Conservation (phyloP, 495 filamentous ascomycete genomes). For the Chaetomium tenue region DNA sequence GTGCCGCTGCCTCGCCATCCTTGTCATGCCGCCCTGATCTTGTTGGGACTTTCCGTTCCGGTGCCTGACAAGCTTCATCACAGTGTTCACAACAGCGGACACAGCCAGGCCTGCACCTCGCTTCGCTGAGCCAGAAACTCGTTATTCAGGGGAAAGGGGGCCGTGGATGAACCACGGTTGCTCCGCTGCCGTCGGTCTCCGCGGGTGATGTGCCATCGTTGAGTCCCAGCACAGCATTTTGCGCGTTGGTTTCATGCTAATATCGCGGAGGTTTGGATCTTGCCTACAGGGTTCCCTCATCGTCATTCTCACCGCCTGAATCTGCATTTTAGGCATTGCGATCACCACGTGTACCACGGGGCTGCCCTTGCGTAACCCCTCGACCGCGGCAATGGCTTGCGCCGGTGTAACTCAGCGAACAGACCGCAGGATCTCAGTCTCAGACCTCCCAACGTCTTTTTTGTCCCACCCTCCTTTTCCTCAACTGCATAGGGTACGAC, state of each 20-base stretch:
- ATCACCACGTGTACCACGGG: conserved; percentile 9
- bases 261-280: neutral
- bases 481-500: neutral
- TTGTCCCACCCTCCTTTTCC: conserved; percentile 8
- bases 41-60: neutral
- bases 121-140: neutral
- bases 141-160: neutral
- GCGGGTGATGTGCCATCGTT: neutral
- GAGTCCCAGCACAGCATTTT: neutral
- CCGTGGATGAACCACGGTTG: neutral
- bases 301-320: neutral
- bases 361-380: conserved; percentile 8
- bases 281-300: neutral
- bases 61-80: neutral
- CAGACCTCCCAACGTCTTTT: conserved; percentile 5
- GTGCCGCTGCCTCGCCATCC: conserved; percentile 9
- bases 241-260: neutral
- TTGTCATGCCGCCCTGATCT: neutral
- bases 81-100: neutral
- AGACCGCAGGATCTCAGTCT: conserved; percentile 16
- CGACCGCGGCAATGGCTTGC: conserved; percentile 15
- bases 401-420: conserved; percentile 7
- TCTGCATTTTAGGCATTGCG: neutral
- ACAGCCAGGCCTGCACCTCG: neutral
- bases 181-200: neutral